Conservation (phyloP, 352 stramenopile species). For the Thalassiosira mediterranea region DNA sequence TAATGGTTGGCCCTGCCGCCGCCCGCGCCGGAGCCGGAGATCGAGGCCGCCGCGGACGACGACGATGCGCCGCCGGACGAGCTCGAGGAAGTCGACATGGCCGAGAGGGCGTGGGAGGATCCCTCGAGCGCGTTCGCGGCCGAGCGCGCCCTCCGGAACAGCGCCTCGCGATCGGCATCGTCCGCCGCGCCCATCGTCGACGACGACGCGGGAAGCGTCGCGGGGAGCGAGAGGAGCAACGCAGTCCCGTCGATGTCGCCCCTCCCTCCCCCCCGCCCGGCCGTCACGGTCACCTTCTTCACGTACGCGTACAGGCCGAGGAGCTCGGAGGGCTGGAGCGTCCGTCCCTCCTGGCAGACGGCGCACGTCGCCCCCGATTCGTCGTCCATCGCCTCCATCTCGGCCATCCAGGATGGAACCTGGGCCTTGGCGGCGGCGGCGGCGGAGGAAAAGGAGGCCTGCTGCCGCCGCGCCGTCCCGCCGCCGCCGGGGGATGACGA, state of each 20-base stretch:
- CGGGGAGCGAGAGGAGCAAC: conserved; percentile 65
- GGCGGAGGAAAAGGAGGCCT: neutral
- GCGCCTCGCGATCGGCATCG: conserved; percentile 20
- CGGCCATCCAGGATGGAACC: conserved; percentile 76
- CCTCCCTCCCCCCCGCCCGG: conserved; percentile 47
- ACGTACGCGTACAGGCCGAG: conserved; percentile 81
- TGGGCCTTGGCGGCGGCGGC: conserved; percentile 5
- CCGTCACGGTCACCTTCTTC: conserved; percentile 76
- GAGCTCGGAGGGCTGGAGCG: conserved; percentile 71
- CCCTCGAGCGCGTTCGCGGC: conserved; percentile 56
- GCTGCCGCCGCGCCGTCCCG: neutral
- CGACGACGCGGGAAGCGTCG: conserved; percentile 46
- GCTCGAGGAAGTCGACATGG: too few relatives aligned
- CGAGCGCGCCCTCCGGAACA: conserved; percentile 53
- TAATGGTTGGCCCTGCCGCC: conserved; percentile 52
- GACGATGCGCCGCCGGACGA: neutral
- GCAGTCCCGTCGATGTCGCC: conserved; percentile 69
- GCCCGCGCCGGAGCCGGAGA: conserved; percentile 5
- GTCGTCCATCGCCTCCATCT: conserved; percentile 82
- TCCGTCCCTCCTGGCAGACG: conserved; percentile 80
- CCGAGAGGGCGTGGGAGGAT: conserved; percentile 32
- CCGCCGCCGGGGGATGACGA: too few relatives aligned
- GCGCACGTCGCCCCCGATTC: conserved; percentile 74
- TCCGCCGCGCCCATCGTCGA: conserved; percentile 11
- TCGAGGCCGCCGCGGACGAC: conserved; percentile 31